A percentile compares a stretch with the other conserved stretches of the same genome.
Conservation (phyloP, 805 yeast genomes). For the Naumovozyma dairenensis region DNA sequence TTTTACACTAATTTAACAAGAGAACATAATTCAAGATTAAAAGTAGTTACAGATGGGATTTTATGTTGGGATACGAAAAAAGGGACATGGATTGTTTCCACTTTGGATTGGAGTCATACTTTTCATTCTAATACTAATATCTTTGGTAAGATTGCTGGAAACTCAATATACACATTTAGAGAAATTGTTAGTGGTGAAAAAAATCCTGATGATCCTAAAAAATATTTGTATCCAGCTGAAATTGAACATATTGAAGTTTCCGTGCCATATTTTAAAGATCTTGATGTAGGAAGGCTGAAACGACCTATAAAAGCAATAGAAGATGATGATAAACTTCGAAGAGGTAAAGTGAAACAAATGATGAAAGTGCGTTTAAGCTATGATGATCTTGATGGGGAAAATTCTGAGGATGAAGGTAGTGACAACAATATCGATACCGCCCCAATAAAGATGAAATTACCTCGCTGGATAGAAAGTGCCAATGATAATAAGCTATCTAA, state of each 20-base stretch:
- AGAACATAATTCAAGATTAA: constrained; percentile 45
- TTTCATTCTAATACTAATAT: constrained; percentile 36
- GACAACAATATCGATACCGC: too few relatives aligned
- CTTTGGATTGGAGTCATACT: constrained; percentile 38
- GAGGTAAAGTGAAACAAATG: too few relatives aligned
- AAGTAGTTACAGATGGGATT: constrained; percentile 43
- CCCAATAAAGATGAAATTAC: too few relatives aligned
- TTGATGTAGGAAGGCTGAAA: constrained; percentile 16
- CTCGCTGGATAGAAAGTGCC: too few relatives aligned
- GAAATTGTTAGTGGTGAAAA: constrained; percentile 41
- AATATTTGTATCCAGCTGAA: constrained; percentile 43
- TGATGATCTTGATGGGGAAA: too few relatives aligned
- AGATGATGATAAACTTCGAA: too few relatives aligned
- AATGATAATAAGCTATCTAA: too few relatives aligned
- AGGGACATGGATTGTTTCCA: constrained; percentile 36
- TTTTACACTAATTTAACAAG: constrained; percentile 5
- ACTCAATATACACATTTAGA: constrained; percentile 43
- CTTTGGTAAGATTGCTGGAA: constrained; percentile 52
- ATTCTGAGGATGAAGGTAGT: too few relatives aligned
- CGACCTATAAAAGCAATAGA: too few relatives aligned
- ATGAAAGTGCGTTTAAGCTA: too few relatives aligned
- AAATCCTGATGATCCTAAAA: constrained; percentile 30
- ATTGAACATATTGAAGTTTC: constrained; percentile 35
- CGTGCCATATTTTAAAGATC: constrained; percentile 40
- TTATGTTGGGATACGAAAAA: constrained; percentile 40